These are phyloP conservation scores for Daldinia childiae DNA, from an alignment of 495 filamentous ascomycete species.

Conservation along the genomic window DNA sequence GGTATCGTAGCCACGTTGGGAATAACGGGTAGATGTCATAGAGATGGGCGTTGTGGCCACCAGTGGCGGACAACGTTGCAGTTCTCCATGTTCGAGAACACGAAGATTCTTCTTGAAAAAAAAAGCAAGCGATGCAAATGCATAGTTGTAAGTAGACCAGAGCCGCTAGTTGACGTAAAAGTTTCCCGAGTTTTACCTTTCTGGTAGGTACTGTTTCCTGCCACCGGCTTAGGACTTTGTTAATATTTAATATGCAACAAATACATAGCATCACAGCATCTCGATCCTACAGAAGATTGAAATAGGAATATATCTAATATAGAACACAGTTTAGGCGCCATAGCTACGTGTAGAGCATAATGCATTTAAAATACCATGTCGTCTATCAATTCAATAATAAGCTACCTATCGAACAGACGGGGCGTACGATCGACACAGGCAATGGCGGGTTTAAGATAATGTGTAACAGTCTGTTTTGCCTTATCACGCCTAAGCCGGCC, in stretches of 20 bases:
- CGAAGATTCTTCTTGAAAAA: conserved; percentile 20
- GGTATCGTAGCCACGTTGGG: conserved; percentile 32
- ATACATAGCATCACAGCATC: conserved; percentile 15
- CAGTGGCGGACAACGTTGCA: conserved; percentile 32
- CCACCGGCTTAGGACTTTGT: not conserved
- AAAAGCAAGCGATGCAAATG: conserved; percentile 26
- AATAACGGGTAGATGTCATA: conserved; percentile 40
- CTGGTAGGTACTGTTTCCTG: not conserved
- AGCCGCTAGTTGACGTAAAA: conserved; percentile 5
- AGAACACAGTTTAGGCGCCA: conserved; percentile 17
- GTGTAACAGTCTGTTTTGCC: conserved; percentile 28
- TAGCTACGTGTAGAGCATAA: conserved; percentile 18
- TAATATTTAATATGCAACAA: not conserved
- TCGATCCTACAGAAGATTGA: conserved; percentile 21
- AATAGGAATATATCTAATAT: conserved; percentile 26
- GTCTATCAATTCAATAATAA: conserved; percentile 14
- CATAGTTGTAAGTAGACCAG: conserved; percentile 10
- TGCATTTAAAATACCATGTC: conserved; percentile 8
- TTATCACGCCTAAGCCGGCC: conserved; percentile 20
- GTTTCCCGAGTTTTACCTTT: not conserved
- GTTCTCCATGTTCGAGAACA: conserved; percentile 34
- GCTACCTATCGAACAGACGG: not conserved
- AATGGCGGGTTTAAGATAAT: conserved; percentile 2
- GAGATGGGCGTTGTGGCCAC: conserved; percentile 18
- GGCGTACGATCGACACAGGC: conserved; percentile 13